Conservation (phyloP, 1,284 basidiomycete genomes). For the Porogramme epimiltina region DNA sequence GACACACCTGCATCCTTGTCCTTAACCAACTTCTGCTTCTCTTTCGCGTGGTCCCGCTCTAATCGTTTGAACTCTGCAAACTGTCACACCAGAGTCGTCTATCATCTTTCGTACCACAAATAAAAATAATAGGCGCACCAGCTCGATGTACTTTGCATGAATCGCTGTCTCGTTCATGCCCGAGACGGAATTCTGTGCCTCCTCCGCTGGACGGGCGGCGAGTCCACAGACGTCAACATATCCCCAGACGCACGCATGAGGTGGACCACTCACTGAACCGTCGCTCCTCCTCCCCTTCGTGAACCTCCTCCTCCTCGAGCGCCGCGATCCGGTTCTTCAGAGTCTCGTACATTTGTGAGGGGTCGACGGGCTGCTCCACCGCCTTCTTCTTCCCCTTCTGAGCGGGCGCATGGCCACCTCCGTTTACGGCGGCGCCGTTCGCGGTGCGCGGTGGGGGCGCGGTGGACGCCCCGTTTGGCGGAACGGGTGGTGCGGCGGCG, state of each 20-base stretch:
- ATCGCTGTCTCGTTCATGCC: slow-evolving; percentile 78
- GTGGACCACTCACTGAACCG: slow-evolving; percentile 57
- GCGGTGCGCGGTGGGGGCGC: slow-evolving; percentile 28
- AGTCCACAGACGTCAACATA: not conserved
- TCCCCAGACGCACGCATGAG: not conserved
- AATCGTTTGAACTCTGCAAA: slow-evolving; percentile 82
- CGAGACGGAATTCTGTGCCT: slow-evolving; percentile 79
- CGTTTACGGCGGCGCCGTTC: slow-evolving; percentile 32
- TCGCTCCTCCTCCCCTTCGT: slow-evolving; percentile 81
- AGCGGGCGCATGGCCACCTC: slow-evolving; percentile 30
- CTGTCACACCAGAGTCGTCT: slow-evolving; percentile 41
- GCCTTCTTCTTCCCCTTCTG: slow-evolving; percentile 60
- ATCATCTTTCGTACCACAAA: slow-evolving; percentile 1
- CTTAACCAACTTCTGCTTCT: slow-evolving; percentile 84
- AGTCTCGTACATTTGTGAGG: slow-evolving; percentile 82
- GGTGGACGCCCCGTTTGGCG: slow-evolving; percentile 28
- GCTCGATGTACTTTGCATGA: slow-evolving; percentile 81
- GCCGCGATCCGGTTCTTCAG: slow-evolving; percentile 83
- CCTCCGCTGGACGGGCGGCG: slow-evolving; percentile 60
- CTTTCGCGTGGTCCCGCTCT: slow-evolving; percentile 83
- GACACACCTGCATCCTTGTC: slow-evolving; percentile 81
- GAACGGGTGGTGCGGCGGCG: slow-evolving; percentile 48
- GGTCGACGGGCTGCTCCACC: slow-evolving; percentile 70
- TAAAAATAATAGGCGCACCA: slow-evolving; percentile 47
- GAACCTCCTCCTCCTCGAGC: slow-evolving; percentile 79